Evolutionary conservation across 2,329 filamentous ascomycete genomes (phyloP).

Genomic region (Fusarium bulbicola): DNA sequence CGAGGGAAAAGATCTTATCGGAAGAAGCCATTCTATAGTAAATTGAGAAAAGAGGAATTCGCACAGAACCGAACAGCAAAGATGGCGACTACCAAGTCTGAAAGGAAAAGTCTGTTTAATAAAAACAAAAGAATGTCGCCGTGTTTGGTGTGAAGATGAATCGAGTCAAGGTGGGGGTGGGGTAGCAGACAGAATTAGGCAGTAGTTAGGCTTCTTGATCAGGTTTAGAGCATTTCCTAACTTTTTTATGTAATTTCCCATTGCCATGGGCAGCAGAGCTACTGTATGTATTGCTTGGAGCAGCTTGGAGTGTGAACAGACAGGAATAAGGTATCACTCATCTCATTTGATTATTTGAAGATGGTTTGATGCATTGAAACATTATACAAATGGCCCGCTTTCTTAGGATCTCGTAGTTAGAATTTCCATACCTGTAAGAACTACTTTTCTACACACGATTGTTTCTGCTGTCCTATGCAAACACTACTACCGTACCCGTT

Average conservation of each 20-base stretch:
- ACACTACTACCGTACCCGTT: background rate
- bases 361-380: background rate
- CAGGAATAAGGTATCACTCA: background rate
- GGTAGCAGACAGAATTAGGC: conserved; percentile 33
- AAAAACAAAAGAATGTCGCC: conserved; percentile 33
- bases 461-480: background rate
- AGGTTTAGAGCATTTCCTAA: conserved; percentile 7
- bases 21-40: conserved; percentile 44
- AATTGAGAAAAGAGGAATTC: conserved; percentile 2
- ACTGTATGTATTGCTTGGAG: background rate
- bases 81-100: conserved; percentile 18
- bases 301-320: background rate
- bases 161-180: conserved; percentile 42
- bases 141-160: conserved; percentile 32
- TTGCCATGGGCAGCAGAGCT: conserved; percentile 17
- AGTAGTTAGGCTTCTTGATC: conserved; percentile 17
- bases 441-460: background rate
- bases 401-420: background rate
- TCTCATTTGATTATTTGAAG: background rate
- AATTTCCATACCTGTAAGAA: background rate
- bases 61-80: conserved; percentile 19
- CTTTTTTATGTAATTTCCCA: conserved; percentile 19
- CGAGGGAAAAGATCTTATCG: conserved; percentile 83
- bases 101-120: conserved; percentile 16
- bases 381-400: background rate